phyloP scores from a whole-genome alignment of 495 filamentous ascomycete genomes.

The Penicillium fimorum region DNA sequence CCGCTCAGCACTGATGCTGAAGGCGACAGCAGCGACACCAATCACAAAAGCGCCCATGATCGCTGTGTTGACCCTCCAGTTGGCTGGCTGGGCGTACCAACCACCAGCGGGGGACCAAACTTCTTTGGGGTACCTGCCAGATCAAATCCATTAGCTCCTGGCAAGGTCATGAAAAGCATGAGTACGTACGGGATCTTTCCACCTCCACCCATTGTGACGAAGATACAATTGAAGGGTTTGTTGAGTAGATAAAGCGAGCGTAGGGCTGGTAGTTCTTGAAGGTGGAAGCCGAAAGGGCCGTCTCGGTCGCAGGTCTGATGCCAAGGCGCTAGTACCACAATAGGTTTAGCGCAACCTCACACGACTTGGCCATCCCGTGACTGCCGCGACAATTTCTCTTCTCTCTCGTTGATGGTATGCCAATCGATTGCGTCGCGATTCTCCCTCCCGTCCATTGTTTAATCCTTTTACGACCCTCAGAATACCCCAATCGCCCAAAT shows the following conservation, averaged over 20 bases:
- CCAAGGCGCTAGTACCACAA: conserved; percentile 32
- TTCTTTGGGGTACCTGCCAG: conserved; percentile 88
- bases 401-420: conserved; percentile 34
- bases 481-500: conserved; percentile 44
- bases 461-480: conserved; percentile 14
- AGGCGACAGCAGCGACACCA: conserved; percentile 70
- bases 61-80: conserved; percentile 96
- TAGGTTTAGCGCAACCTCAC: conserved; percentile 36
- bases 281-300: conserved; percentile 38
- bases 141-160: conserved; percentile 25
- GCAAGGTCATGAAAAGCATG: background rate
- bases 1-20: conserved; percentile 77
- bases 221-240: conserved; percentile 28
- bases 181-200: conserved; percentile 83
- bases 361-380: conserved; percentile 45
- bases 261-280: conserved; percentile 25
- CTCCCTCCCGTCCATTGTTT: conserved; percentile 15
- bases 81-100: conserved; percentile 91
- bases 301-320: conserved; percentile 33
- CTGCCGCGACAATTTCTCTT: conserved; percentile 46
- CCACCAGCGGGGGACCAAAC: conserved; percentile 98
- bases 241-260: conserved; percentile 24
- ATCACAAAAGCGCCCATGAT: conserved; percentile 70
- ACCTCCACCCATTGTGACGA: conserved; percentile 57
- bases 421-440: conserved; percentile 18